Percentiles rank a stretch among this genome's conserved stretches.
Evolutionary conservation across 805 yeast genomes (phyloP).

Genomic region (Kazachstania viticola): DNA sequence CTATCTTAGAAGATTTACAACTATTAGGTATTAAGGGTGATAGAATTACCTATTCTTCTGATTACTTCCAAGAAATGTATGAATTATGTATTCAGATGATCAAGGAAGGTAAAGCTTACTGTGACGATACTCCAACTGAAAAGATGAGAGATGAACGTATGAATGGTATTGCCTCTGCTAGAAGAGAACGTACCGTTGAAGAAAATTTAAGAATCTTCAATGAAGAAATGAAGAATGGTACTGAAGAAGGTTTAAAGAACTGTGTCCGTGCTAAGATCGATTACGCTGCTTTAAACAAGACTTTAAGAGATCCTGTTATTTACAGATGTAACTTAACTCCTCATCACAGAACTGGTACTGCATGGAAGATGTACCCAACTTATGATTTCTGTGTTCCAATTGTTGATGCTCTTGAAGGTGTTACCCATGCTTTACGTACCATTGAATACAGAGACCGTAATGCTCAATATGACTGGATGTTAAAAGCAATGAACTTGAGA

Average conservation of each 20-base stretch:
- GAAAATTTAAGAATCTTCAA: conserved; percentile 81
- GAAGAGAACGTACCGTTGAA: conserved; percentile 88
- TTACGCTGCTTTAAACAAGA: conserved; percentile 81
- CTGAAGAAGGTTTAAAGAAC: conserved; percentile 83
- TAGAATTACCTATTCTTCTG: conserved; percentile 76
- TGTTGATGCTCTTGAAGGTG: conserved; percentile 92
- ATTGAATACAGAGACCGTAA: conserved; percentile 98
- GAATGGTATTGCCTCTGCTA: conserved; percentile 87
- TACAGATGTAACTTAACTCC: conserved; percentile 97
- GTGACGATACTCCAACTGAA: conserved; percentile 92
- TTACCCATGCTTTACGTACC: conserved; percentile 95
- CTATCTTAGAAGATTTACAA: conserved; percentile 85
- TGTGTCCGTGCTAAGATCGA: conserved; percentile 97
- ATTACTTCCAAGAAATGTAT: conserved; percentile 87
- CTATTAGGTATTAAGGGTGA: conserved; percentile 92
- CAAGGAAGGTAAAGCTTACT: conserved; percentile 92
- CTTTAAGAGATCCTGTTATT: conserved; percentile 94
- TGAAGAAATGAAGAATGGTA: conserved; percentile 87
- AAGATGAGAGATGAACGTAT: conserved; percentile 97
- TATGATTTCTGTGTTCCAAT: conserved; percentile 98
- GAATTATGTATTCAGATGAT: conserved; percentile 76
- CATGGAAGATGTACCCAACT: conserved; percentile 96
- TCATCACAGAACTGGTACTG: conserved; percentile 88
- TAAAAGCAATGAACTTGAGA: conserved; percentile 68
- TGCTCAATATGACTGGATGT: conserved; percentile 96